These are phyloP conservation scores for Aspergillus eucalypticola DNA, from an alignment of 2,329 filamentous ascomycete genomes.

Conservation along the genomic window DNA sequence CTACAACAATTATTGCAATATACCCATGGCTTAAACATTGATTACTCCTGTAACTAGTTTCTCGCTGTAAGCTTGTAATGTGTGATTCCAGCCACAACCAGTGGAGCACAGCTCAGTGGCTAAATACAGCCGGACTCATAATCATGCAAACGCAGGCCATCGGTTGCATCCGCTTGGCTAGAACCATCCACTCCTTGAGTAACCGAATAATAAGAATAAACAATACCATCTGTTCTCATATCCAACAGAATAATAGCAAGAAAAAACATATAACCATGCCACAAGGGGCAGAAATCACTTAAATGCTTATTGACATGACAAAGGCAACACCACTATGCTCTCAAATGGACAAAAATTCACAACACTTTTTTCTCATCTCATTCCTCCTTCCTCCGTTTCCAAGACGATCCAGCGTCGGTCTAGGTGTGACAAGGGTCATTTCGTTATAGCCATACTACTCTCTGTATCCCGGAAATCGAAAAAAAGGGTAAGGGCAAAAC, in stretches of 20 bases:
- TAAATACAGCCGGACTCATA: not conserved
- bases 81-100: not conserved
- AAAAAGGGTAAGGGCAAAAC: conserved; percentile 24
- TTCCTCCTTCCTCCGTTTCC: conserved; percentile 31
- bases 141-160: not conserved
- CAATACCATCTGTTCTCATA: conserved; percentile 19
- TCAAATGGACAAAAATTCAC: conserved; percentile 16
- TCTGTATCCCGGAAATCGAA: conserved; percentile 28
- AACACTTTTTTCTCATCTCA: conserved; percentile 28
- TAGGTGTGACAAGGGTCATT: conserved; percentile 33
- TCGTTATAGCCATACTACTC: conserved; percentile 36
- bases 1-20: not conserved
- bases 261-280: conserved; percentile 7
- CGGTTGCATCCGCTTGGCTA: not conserved
- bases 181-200: conserved; percentile 2
- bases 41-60: not conserved
- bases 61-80: not conserved
- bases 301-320: conserved; percentile 14
- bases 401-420: conserved; percentile 45
- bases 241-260: conserved; percentile 18
- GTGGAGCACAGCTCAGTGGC: not conserved
- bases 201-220: conserved; percentile 13
- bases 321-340: conserved; percentile 20
- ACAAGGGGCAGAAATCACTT: conserved; percentile 11
- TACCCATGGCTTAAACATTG: not conserved